These are phyloP conservation scores for Mycena galopus DNA, from an alignment of 768 basidiomycete species.

Conservation along the genomic window DNA sequence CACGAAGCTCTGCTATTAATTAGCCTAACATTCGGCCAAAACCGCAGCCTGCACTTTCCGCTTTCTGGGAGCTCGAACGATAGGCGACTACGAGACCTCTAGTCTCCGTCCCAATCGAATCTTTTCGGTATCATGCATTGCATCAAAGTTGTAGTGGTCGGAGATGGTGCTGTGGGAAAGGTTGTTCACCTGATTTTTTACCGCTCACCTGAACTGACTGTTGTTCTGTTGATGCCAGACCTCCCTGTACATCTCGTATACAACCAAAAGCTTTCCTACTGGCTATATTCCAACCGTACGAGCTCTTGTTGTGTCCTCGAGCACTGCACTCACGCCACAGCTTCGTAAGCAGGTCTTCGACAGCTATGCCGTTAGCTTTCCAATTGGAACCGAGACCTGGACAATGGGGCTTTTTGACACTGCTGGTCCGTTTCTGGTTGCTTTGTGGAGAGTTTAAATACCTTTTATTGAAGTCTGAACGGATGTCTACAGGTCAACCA, in stretches of 20 bases:
- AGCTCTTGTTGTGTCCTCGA: background rate
- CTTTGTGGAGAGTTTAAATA: too few species aligned
- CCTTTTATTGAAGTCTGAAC: background rate
- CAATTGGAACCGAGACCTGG: constrained; percentile 99
- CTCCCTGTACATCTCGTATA: constrained; percentile 95
- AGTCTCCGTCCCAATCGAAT: constrained; percentile 6
- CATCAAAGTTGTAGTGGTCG: background rate
- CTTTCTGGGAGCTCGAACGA: too few species aligned
- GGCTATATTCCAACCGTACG: constrained; percentile 98
- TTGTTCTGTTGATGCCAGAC: constrained; percentile 65
- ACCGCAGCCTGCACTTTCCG: too few species aligned
- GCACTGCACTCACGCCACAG: constrained; percentile 1
- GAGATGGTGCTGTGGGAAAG: background rate
- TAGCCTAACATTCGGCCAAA: too few species aligned
- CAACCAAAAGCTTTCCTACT: constrained; percentile 97
- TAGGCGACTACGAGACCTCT: too few species aligned
- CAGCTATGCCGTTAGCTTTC: constrained; percentile 98
- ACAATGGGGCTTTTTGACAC: constrained; percentile 98
- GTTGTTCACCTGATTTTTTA: background rate
- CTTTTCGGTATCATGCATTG: background rate
- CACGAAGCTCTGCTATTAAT: too few species aligned
- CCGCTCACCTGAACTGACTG: background rate
- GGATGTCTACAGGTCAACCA: constrained; percentile 84
- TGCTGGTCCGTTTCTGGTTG: constrained; percentile 75
- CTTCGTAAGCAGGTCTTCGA: constrained; percentile 86